Conservation (phyloP, 352 stramenopile genomes). For the Peronospora belbahrii region DNA sequence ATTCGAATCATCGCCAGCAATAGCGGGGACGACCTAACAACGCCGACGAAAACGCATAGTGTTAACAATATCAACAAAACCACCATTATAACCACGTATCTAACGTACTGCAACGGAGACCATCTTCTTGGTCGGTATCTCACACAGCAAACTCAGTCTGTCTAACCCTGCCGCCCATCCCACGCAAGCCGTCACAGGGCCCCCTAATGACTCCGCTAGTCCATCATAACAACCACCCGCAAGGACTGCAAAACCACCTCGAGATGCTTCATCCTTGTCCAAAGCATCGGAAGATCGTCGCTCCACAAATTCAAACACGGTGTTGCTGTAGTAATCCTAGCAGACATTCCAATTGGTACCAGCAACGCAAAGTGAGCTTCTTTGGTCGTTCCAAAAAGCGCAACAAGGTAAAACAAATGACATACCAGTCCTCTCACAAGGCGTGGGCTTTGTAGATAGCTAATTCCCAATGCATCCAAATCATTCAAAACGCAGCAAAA, state of each 20-base stretch:
- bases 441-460: constrained; percentile 49
- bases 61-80: not conserved
- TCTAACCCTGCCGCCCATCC: constrained; percentile 84
- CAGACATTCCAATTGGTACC: not conserved
- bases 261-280: constrained; percentile 10
- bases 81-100: not conserved
- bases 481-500: constrained; percentile 56
- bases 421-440: constrained; percentile 79
- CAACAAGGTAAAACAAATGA: not conserved
- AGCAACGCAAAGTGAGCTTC: constrained; percentile 1
- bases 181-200: constrained; percentile 52
- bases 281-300: constrained; percentile 4
- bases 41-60: not conserved
- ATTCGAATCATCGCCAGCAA: constrained; percentile 34
- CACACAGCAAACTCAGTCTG: constrained; percentile 54
- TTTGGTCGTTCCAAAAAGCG: not conserved
- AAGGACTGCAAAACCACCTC: constrained; percentile 65
- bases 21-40: constrained; percentile 57
- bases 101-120: constrained; percentile 47
- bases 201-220: constrained; percentile 58
- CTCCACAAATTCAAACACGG: constrained; percentile 86
- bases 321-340: constrained; percentile 88
- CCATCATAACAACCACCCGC: constrained; percentile 82
- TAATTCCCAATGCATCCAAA: constrained; percentile 54
- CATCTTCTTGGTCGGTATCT: constrained; percentile 11